Conservation (phyloP, 441 rosid genomes). For the Isatis lusitanica region DNA sequence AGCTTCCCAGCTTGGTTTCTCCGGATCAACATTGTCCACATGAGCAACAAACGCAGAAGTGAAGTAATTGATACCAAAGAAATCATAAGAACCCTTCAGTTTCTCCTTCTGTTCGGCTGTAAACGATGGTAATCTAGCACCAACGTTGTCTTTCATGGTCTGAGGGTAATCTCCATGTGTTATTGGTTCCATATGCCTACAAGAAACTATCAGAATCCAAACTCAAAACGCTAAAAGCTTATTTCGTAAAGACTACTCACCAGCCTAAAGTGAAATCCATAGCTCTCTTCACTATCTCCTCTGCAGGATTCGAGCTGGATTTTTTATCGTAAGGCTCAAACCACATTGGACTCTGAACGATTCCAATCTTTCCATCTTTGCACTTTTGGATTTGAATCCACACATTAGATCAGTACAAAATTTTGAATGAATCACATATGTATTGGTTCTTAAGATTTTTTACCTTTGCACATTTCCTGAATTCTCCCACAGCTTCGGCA, state of each 20-base stretch:
- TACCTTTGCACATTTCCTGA: constrained; percentile 37
- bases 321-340: constrained; percentile 34
- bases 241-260: constrained; percentile 28
- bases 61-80: constrained; percentile 48
- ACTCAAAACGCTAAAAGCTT: constrained; percentile 1
- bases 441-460: background rate
- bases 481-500: constrained; percentile 41
- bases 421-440: background rate
- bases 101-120: constrained; percentile 29
- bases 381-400: constrained; percentile 21
- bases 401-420: background rate
- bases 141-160: constrained; percentile 30
- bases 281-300: constrained; percentile 38
- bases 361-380: constrained; percentile 39
- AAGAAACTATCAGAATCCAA: constrained; percentile 22
- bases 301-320: constrained; percentile 7
- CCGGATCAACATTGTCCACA: constrained; percentile 10
- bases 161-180: constrained; percentile 37
- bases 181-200: constrained; percentile 39
- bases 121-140: constrained; percentile 32
- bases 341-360: constrained; percentile 35
- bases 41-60: constrained; percentile 38
- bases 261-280: constrained; percentile 42
- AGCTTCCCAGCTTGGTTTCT: constrained; percentile 26
- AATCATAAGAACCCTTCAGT: constrained; percentile 42